phyloP scores from a whole-genome alignment of 345 rosid species.

The Citrus maxima region DNA sequence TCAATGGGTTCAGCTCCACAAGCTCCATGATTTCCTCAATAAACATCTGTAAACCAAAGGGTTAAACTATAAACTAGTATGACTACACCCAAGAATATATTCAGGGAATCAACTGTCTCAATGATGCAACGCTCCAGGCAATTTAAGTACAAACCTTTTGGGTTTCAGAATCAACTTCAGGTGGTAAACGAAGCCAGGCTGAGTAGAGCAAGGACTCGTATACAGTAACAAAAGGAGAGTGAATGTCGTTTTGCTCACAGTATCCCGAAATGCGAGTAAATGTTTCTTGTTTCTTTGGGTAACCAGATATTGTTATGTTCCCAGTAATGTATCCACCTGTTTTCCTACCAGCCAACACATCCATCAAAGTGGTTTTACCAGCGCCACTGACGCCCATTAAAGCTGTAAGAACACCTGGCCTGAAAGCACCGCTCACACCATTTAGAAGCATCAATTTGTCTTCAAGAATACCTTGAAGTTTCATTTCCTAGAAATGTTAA shows the following conservation, averaged over 20 bases:
- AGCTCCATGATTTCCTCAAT: conserved; percentile 47
- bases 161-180: conserved; percentile 18
- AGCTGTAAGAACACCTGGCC: conserved; percentile 59
- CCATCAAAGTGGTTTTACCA: conserved; percentile 47
- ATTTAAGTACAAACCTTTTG: conserved; percentile 29
- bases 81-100: neutral
- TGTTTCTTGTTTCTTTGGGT: conserved; percentile 46
- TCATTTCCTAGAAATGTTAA: conserved; percentile 43
- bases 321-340: conserved; percentile 54
- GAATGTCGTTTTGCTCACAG: too few species aligned
- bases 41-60: conserved; percentile 5
- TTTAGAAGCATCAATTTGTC: conserved; percentile 38
- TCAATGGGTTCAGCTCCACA: conserved; percentile 20
- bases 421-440: conserved; percentile 26
- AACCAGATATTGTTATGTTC: conserved; percentile 40
- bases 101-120: neutral
- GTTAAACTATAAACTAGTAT: neutral
- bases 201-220: too few species aligned
- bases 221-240: too few species aligned
- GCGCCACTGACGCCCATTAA: conserved; percentile 66
- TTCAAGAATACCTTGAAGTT: conserved; percentile 32
- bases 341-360: conserved; percentile 33
- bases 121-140: neutral
- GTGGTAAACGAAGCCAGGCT: too few species aligned
- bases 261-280: too few species aligned